phyloP scores from a whole-genome alignment of 306 rosid species.

The Fagus sylvatica region DNA sequence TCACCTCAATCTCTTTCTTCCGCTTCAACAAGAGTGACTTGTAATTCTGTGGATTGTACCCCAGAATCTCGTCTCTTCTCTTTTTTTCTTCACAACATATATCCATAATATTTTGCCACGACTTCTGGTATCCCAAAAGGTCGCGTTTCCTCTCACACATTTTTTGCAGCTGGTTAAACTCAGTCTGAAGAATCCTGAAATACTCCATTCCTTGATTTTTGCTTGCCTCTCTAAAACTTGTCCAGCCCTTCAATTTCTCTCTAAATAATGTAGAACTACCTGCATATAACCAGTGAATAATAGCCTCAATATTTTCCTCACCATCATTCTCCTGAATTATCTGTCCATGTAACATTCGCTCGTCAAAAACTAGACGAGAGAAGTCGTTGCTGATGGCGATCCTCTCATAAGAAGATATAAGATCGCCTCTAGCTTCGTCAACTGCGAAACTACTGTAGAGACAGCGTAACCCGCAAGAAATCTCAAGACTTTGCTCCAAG shows the following conservation, averaged over 20 bases:
- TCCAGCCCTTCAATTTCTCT: not conserved
- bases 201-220: not conserved
- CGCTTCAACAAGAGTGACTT: not conserved
- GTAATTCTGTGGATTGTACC: not conserved
- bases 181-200: not conserved
- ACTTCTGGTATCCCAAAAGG: not conserved
- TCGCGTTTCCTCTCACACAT: not conserved
- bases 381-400: not conserved
- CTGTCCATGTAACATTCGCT: not conserved
- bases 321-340: no score
- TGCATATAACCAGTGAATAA: not conserved
- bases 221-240: not conserved
- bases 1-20: not conserved
- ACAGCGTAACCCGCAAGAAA: not conserved
- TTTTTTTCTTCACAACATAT: not conserved
- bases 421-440: not conserved
- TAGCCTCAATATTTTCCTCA: not conserved
- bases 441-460: no score
- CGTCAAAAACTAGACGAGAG: not conserved
- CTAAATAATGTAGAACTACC: no score
- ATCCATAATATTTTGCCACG: not conserved
- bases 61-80: not conserved
- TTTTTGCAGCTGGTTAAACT: not conserved
- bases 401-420: not conserved
- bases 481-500: no score